Evolutionary conservation across 169 alveolate genomes (phyloP).

Genomic region (Eimeria necatrix): DNA sequence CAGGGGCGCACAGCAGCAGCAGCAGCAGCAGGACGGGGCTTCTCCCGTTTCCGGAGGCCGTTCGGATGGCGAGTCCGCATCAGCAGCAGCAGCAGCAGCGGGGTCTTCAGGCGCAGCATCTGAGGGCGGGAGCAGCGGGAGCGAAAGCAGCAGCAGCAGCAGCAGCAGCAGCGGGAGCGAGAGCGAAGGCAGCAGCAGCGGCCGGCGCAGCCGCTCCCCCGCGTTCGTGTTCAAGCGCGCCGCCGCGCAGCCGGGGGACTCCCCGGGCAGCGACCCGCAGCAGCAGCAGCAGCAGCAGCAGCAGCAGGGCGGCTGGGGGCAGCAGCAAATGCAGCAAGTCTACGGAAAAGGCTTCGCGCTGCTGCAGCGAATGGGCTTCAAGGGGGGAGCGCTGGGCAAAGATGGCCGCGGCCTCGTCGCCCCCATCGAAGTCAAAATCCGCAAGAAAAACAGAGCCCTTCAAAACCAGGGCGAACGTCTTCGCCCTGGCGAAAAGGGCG

Average conservation of each 20-base stretch:
- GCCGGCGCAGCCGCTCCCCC: neutral
- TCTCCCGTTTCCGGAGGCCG: neutral
- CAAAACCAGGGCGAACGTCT: constrained; percentile 75
- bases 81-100: constrained; percentile 31
- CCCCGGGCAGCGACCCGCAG: neutral
- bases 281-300: constrained; percentile 15
- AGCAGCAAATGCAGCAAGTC: constrained; percentile 50
- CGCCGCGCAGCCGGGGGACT: neutral
- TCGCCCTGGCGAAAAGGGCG: constrained; percentile 18
- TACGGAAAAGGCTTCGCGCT: constrained; percentile 81
- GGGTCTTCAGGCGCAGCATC: neutral
- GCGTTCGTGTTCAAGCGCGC: neutral
- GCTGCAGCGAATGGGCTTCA: constrained; percentile 82
- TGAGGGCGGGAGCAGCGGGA: neutral
- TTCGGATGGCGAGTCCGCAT: neutral
- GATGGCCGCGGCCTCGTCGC: constrained; percentile 81
- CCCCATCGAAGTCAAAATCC: constrained; percentile 80
- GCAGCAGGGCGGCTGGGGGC: constrained; percentile 54
- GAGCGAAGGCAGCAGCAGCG: neutral
- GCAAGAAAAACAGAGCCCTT: constrained; percentile 76
- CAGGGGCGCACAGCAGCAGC: constrained; percentile 30
- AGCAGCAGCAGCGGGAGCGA: constrained; percentile 21
- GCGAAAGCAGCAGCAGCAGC: constrained; percentile 28
- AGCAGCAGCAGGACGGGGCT: neutral
- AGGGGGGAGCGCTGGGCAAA: constrained; percentile 82